A percentile compares a stretch with the other conserved stretches of the same genome.
These are phyloP conservation scores for Sordariomycetes sp. DNA, from an alignment of 2,329 filamentous ascomycete species.

Conservation along the genomic window DNA sequence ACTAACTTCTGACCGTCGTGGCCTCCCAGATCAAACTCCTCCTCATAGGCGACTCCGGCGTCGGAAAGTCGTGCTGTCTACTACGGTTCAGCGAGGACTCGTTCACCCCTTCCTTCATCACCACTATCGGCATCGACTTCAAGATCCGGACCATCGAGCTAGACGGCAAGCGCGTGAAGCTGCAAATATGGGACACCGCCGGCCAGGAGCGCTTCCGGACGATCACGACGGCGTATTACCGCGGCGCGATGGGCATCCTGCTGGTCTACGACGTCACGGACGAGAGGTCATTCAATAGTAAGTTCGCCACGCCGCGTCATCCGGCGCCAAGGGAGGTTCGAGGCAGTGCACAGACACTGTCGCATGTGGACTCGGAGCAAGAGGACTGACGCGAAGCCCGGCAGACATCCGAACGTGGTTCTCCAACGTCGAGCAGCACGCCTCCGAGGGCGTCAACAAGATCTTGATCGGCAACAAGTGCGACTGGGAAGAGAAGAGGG, in stretches of 20 bases:
- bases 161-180: slow-evolving; percentile 95
- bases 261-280: slow-evolving; percentile 98
- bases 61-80: slow-evolving; percentile 95
- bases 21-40: slow-evolving; percentile 77
- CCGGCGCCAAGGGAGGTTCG: not conserved
- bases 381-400: not conserved
- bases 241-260: slow-evolving; percentile 95
- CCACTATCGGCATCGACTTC: slow-evolving; percentile 99
- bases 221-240: slow-evolving; percentile 97
- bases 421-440: slow-evolving; percentile 96
- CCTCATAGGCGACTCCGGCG: slow-evolving; percentile 91
- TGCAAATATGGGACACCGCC: slow-evolving; percentile 99
- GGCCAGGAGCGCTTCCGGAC: slow-evolving; percentile 97
- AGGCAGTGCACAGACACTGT: not conserved
- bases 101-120: slow-evolving; percentile 96
- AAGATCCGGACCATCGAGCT: slow-evolving; percentile 99
- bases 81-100: slow-evolving; percentile 95
- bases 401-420: slow-evolving; percentile 99
- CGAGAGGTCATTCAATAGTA: slow-evolving; percentile 90
- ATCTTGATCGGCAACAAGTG: slow-evolving; percentile 99
- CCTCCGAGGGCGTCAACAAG: slow-evolving; percentile 98
- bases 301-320: slow-evolving; percentile 17
- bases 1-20: not conserved
- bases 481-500: slow-evolving; percentile 99
- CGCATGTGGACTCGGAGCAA: not conserved